Base-by-base conservation (phyloP, 2,329 filamentous ascomycete genomes). In the Cytospora paraplurivora region DNA sequence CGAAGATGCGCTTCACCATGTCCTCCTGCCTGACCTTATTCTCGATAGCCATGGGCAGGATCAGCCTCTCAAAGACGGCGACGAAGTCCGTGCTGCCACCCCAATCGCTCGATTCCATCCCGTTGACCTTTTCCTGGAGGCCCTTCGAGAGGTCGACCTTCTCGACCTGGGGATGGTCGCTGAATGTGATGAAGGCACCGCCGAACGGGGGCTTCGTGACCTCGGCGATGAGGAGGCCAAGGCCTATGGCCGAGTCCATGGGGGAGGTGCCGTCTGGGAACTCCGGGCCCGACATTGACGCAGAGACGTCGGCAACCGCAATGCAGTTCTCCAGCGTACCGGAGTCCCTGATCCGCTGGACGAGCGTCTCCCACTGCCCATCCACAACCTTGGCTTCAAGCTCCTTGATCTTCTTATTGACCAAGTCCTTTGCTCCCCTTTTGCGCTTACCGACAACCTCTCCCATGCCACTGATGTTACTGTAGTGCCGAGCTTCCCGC, bases 1-100 rank as follows among this genome's bases (percentile, higher is more conserved):
- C 80, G 68, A 88, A 86, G 17, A 88, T 70, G 4, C 82, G 80
- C 73, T 85, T 86, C 17, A 87, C 79, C 84, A 88, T 87, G 47
- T 87, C 79, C 60, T 85, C 81, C 47, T 76, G 79, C 66, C 75
- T 77, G 38, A 87, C 68, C 12, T 82, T 77, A 66, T 85, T 76
- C 54, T 76, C 52, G 8, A 81, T 59, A 0, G 85, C 84, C 76
- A 84, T 78, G 2, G 82, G 82, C 0, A 87, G 78, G 54, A 87
- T 79, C 1, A 86, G 72, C 0, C 77, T 58, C 58, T 80, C 77
- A 62, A 88, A 87, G 4, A 86, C 83, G 27, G 80, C 76, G 6
- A 79, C 76, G 62, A 87, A 82, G 67, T 87, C 71, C 1, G 84
- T 87, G 66, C 71, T 81, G 68, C 72, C 72, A 7, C 72, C 74